Evolutionary conservation across 1,284 basidiomycete genomes (phyloP).

Genomic region (Xanthoconium separans): DNA sequence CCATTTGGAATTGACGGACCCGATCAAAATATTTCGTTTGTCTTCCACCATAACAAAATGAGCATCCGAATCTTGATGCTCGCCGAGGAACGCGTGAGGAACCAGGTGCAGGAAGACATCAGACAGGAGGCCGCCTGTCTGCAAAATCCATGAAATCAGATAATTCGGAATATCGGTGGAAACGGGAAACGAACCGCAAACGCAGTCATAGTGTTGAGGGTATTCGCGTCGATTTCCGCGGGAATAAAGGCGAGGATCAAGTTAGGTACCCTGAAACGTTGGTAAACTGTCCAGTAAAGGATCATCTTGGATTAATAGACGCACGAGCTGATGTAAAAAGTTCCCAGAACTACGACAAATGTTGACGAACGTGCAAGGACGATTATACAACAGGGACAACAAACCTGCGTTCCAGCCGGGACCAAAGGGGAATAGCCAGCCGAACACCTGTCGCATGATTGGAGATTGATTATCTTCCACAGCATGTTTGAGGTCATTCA

Average conservation of each 20-base stretch:
- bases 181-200: constrained; percentile 60
- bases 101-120: constrained; percentile 90
- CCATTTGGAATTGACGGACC: constrained; percentile 43
- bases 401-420: constrained; percentile 81
- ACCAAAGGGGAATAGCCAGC: constrained; percentile 80
- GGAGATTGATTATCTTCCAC: constrained; percentile 66
- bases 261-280: constrained; percentile 71
- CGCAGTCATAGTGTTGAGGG: constrained; percentile 88
- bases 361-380: constrained; percentile 25
- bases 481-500: constrained; percentile 57
- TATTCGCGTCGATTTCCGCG: constrained; percentile 76
- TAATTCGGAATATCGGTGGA: constrained; percentile 14
- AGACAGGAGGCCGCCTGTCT: constrained; percentile 87
- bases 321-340: constrained; percentile 92
- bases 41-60: constrained; percentile 83
- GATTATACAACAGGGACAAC: constrained; percentile 19
- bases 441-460: constrained; percentile 74
- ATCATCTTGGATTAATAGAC: constrained; percentile 32
- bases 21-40: constrained; percentile 85
- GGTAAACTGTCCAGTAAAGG: constrained; percentile 17
- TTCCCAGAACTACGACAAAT: constrained; percentile 62
- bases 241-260: constrained; percentile 91
- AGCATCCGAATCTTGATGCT: constrained; percentile 66
- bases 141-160: constrained; percentile 28
- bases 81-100: constrained; percentile 88